phyloP scores from a whole-genome alignment of 805 yeast species.

The Komagataella populi region DNA sequence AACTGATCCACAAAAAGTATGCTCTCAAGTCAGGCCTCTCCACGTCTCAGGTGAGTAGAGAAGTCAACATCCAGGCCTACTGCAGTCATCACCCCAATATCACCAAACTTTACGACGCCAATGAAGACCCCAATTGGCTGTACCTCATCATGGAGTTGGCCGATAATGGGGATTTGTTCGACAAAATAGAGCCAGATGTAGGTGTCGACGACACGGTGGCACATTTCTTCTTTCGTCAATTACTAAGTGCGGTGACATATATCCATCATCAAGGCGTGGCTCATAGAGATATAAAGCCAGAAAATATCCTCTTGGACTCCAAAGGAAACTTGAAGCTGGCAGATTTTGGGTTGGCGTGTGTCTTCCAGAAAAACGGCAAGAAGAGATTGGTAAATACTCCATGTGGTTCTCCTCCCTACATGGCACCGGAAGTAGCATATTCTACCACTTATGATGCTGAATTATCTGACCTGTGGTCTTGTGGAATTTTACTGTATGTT shows the following conservation, averaged over 20 bases:
- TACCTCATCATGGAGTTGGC: conserved; percentile 62
- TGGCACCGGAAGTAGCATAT: conserved; percentile 58
- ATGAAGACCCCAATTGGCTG: conserved; percentile 39
- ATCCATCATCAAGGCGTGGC: conserved; percentile 54
- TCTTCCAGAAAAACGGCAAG: conserved; percentile 35
- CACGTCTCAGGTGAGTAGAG: conserved; percentile 28
- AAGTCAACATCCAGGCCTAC: conserved; percentile 43
- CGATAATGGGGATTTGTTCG: conserved; percentile 65
- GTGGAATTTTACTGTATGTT: conserved; percentile 52
- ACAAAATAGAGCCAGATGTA: conserved; percentile 63
- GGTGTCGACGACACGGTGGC: conserved; percentile 57
- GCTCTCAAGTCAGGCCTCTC: conserved; percentile 17
- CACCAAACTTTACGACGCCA: conserved; percentile 38
- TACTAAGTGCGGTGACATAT: conserved; percentile 45
- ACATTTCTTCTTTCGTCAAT: conserved; percentile 55
- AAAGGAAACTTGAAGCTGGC: conserved; percentile 60
- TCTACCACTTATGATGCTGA: conserved; percentile 42
- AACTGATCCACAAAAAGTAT: conserved; percentile 31
- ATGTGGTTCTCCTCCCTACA: conserved; percentile 66
- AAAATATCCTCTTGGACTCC: conserved; percentile 48
- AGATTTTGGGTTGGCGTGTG: conserved; percentile 65
- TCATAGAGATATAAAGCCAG: conserved; percentile 59
- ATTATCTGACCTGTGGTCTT: conserved; percentile 53
- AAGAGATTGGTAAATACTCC: conserved; percentile 33
- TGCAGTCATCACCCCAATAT: conserved; percentile 50